Conservation (phyloP, 768 basidiomycete species). For the Naematelia encephala region DNA sequence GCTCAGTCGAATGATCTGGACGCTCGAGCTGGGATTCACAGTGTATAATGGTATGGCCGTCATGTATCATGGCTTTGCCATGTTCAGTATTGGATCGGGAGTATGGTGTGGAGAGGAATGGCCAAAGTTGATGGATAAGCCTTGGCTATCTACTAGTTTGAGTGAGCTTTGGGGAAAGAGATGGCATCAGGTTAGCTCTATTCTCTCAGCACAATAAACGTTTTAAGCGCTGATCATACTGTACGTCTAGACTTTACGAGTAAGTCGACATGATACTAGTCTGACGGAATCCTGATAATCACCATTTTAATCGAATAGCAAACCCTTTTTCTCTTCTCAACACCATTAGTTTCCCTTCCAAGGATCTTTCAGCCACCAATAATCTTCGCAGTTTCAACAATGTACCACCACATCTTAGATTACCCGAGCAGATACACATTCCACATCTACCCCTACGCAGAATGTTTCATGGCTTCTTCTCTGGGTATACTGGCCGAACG, state of each 20-base stretch:
- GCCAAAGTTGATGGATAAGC: constrained; percentile 10
- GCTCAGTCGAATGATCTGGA: neutral
- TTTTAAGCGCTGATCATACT: no score
- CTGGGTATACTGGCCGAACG: constrained; percentile 6
- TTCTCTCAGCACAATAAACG: no score
- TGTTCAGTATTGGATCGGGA: constrained; percentile 8
- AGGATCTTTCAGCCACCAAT: constrained; percentile 1
- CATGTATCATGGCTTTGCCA: constrained; percentile 4
- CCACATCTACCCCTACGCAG: constrained; percentile 6
- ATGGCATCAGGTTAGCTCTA: constrained; percentile 9
- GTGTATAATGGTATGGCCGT: constrained; percentile 1
- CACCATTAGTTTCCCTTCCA: constrained; percentile 5
- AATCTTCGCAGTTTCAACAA: constrained; percentile 16
- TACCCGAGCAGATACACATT: constrained; percentile 8
- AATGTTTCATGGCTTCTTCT: constrained; percentile 1
- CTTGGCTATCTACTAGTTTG: constrained; percentile 10
- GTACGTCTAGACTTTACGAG: neutral
- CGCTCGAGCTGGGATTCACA: neutral
- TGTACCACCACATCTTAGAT: constrained; percentile 11
- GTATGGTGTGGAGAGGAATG: constrained; percentile 14
- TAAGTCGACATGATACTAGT: neutral
- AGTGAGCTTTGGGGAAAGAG: constrained; percentile 15
- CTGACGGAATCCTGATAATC: no score
- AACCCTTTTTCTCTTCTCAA: constrained; percentile 3
- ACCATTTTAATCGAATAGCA: no score